Evolutionary conservation across 2,329 filamentous ascomycete genomes (phyloP).

Genomic region (Coniochaeta sp.): DNA sequence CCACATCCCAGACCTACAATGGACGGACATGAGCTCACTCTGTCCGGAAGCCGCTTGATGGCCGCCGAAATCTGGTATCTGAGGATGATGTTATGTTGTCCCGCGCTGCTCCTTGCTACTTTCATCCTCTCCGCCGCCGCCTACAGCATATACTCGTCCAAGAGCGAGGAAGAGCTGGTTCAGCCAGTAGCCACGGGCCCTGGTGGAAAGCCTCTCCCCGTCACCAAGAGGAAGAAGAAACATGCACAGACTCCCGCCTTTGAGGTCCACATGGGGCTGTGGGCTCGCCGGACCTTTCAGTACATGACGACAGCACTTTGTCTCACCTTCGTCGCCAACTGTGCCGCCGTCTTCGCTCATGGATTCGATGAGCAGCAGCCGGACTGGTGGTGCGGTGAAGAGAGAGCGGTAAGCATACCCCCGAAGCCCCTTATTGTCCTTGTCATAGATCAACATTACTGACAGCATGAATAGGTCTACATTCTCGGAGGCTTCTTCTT

Average conservation of each 20-base stretch:
- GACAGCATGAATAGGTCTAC: conserved; percentile 59
- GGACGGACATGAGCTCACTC: conserved; percentile 12
- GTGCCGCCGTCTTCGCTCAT: conserved; percentile 65
- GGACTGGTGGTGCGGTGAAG: conserved; percentile 76
- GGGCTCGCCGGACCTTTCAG: conserved; percentile 65
- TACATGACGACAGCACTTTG: conserved; percentile 66
- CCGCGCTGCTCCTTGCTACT: conserved; percentile 42
- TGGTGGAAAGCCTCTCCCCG: conserved; percentile 80
- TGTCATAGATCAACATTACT: background rate
- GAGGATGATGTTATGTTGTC: conserved; percentile 43
- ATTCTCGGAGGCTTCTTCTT: conserved; percentile 79
- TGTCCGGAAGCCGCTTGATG: conserved; percentile 7
- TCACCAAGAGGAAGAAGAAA: conserved; percentile 42
- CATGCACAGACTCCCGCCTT: conserved; percentile 8
- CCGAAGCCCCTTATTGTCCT: background rate
- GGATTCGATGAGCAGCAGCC: conserved; percentile 49
- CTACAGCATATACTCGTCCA: conserved; percentile 46
- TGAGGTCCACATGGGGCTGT: conserved; percentile 50
- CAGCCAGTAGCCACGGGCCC: conserved; percentile 60
- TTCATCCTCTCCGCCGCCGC: conserved; percentile 44
- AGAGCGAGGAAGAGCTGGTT: conserved; percentile 39
- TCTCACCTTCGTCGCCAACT: conserved; percentile 69
- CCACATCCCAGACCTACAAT: background rate
- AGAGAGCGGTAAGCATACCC: conserved; percentile 5
- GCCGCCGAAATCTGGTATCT: conserved; percentile 30